Conservation (phyloP, 805 yeast genomes). For the Spathaspora sp. region DNA sequence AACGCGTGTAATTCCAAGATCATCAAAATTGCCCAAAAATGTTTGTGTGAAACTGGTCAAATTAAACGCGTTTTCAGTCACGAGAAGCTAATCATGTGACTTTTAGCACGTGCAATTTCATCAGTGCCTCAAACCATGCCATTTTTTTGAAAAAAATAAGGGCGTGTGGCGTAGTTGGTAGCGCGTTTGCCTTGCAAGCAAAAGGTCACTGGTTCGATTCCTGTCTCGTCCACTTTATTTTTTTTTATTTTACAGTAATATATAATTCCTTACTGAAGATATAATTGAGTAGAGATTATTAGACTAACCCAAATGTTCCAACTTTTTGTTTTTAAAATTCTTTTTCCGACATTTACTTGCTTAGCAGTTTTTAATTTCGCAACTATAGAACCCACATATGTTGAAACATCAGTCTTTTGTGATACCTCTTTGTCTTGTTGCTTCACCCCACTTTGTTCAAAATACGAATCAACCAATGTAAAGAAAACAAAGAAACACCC, state of each 20-base stretch:
- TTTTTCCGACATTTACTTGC: too few species aligned
- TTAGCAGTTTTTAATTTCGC: too few species aligned
- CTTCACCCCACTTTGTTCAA: too few species aligned
- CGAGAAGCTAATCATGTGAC: not conserved
- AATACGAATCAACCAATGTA: too few species aligned
- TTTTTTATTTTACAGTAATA: not conserved
- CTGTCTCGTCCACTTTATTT: constrained; percentile 57
- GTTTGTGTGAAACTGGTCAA: not conserved
- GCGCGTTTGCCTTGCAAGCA: constrained; percentile 76
- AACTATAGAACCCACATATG: too few species aligned
- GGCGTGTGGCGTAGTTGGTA: constrained; percentile 80
- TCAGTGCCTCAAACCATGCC: not conserved
- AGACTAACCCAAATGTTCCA: too few species aligned
- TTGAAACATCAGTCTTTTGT: too few species aligned
- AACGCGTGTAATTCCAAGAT: not conserved
- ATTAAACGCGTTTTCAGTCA: not conserved
- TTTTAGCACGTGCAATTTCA: not conserved
- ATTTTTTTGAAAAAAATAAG: constrained; percentile 14
- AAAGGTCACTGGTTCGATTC: constrained; percentile 74
- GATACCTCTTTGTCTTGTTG: too few species aligned
- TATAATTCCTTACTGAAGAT: too few species aligned
- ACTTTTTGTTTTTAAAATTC: too few species aligned
- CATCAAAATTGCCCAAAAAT: not conserved
- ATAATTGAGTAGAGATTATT: too few species aligned
- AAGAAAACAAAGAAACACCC: not conserved